phyloP scores from a whole-genome alignment of 495 filamentous ascomycete genomes.

The Aspergillus sclerotiicarbonarius region DNA sequence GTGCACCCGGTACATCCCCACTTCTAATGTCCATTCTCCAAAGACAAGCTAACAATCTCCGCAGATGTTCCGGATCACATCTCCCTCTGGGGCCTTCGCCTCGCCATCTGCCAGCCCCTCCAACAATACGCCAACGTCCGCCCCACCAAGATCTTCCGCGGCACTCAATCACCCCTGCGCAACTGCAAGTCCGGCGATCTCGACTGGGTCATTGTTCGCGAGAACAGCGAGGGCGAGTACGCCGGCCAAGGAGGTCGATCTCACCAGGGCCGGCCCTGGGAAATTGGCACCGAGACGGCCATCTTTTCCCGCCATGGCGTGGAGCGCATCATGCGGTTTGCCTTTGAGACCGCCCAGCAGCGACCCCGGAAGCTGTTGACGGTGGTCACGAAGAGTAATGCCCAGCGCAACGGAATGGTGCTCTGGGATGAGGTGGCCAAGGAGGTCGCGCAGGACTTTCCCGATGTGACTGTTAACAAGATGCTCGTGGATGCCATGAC shows the following conservation, averaged over 20 bases:
- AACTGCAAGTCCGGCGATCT: slow-evolving; percentile 41
- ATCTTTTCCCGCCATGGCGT: slow-evolving; percentile 55
- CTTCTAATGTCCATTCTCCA: slow-evolving; percentile 9
- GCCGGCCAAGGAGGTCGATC: slow-evolving; percentile 55
- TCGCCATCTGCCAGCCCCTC: slow-evolving; percentile 54
- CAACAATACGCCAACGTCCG: slow-evolving; percentile 59
- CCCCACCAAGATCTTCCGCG: slow-evolving; percentile 49
- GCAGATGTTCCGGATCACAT: slow-evolving; percentile 57
- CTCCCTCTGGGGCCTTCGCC: slow-evolving; percentile 54
- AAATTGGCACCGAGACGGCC: slow-evolving; percentile 52
- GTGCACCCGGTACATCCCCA: slow-evolving; percentile 45
- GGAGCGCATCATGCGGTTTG: slow-evolving; percentile 56
- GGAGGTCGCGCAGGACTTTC: slow-evolving; percentile 46
- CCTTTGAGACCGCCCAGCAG: slow-evolving; percentile 49
- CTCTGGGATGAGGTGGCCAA: slow-evolving; percentile 55
- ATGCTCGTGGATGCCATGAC: slow-evolving; percentile 64
- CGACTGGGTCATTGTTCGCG: slow-evolving; percentile 58
- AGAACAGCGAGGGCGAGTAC: slow-evolving; percentile 60
- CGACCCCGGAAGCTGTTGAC: slow-evolving; percentile 50
- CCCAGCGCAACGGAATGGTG: slow-evolving; percentile 57
- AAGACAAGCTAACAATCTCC: slow-evolving; percentile 11
- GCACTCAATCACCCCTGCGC: slow-evolving; percentile 48
- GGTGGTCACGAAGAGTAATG: slow-evolving; percentile 61
- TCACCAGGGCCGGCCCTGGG: slow-evolving; percentile 50
- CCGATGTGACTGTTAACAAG: slow-evolving; percentile 53